These are phyloP conservation scores for Coniophora puteana DNA, from an alignment of 1,284 basidiomycete species.

Conservation along the genomic window DNA sequence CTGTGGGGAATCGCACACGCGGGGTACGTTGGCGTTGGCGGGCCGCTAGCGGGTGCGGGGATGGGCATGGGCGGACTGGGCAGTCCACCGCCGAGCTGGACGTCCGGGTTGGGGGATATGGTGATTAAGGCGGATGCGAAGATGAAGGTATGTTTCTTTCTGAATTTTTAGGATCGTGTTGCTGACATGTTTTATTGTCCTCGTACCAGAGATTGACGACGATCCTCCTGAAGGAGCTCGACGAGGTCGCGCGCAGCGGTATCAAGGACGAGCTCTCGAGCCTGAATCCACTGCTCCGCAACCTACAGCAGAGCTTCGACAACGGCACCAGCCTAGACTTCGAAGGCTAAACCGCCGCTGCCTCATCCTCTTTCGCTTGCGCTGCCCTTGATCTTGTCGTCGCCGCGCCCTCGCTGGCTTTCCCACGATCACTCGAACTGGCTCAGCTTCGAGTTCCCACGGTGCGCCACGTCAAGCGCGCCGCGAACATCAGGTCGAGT, in stretches of 20 bases:
- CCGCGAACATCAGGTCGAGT: too few relatives aligned
- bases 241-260: slow-evolving; percentile 70
- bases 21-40: slow-evolving; percentile 22
- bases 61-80: slow-evolving; percentile 39
- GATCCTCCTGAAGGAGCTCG: slow-evolving; percentile 75
- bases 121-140: slow-evolving; percentile 77
- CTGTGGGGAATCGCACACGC: slow-evolving; percentile 72
- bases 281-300: slow-evolving; percentile 71
- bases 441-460: too few relatives aligned
- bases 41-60: slow-evolving; percentile 23
- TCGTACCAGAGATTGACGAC: slow-evolving; percentile 70
- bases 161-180: slow-evolving; percentile 3
- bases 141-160: slow-evolving; percentile 59
- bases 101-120: slow-evolving; percentile 60
- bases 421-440: too few relatives aligned
- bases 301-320: too few relatives aligned
- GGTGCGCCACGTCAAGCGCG: too few relatives aligned
- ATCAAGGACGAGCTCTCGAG: slow-evolving; percentile 81
- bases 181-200: slow-evolving; percentile 3
- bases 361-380: too few relatives aligned
- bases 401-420: too few relatives aligned
- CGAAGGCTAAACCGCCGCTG: too few relatives aligned
- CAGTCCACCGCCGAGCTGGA: slow-evolving; percentile 60
- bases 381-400: too few relatives aligned
- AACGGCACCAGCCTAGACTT: too few relatives aligned